Conservation (phyloP, 2,329 filamentous ascomycete species). For the Nemania abortiva region DNA sequence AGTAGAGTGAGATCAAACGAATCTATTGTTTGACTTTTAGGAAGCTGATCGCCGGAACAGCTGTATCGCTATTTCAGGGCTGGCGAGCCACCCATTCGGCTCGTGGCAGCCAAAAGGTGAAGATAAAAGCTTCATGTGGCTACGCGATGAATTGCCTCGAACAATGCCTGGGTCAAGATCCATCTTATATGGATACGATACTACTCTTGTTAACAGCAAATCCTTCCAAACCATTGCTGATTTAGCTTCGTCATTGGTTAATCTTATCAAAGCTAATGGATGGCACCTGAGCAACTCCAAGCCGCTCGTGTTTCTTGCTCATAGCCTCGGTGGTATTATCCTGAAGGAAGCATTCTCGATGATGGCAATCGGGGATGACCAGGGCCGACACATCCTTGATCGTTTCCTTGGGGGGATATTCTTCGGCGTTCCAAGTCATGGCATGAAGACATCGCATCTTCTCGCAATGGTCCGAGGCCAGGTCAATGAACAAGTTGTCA, state of each 20-base stretch:
- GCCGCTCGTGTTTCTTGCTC: conserved; percentile 44
- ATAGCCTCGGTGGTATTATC: conserved; percentile 47
- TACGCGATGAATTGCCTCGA: conserved; percentile 43
- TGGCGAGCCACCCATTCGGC: conserved; percentile 45
- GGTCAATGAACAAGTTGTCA: conserved; percentile 36
- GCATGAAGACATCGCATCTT: conserved; percentile 43
- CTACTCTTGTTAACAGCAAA: conserved; percentile 37
- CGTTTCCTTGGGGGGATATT: conserved; percentile 41
- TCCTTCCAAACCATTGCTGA: conserved; percentile 46
- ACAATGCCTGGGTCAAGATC: conserved; percentile 32
- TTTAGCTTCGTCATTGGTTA: conserved; percentile 38
- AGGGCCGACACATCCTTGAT: background rate
- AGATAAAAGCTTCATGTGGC: conserved; percentile 48
- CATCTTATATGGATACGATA: conserved; percentile 47
- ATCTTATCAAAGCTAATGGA: conserved; percentile 36
- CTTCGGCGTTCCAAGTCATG: conserved; percentile 45
- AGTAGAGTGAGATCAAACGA: conserved; percentile 36
- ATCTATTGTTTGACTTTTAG: background rate
- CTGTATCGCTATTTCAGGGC: conserved; percentile 44
- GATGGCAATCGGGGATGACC: no score
- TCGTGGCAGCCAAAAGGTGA: conserved; percentile 43
- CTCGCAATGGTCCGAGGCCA: conserved; percentile 40
- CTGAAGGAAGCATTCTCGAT: conserved; percentile 39
- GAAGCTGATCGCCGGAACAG: conserved; percentile 18
- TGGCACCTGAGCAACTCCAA: conserved; percentile 36